These are phyloP conservation scores for Phytophthora nicotianae DNA, from an alignment of 352 stramenopile species.

Conservation along the genomic window DNA sequence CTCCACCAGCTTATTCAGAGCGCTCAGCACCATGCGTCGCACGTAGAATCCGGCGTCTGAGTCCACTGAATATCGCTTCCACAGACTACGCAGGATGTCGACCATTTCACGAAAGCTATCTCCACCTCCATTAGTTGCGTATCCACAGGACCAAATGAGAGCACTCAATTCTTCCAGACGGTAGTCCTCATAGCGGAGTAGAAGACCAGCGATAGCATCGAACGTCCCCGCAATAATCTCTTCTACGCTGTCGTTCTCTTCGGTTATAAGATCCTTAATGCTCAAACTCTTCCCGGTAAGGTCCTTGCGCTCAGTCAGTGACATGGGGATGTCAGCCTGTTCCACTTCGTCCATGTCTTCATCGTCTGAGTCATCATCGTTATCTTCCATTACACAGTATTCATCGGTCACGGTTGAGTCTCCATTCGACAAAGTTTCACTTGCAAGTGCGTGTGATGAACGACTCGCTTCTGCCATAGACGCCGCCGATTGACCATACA, in stretches of 20 bases:
- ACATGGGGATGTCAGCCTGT: constrained; percentile 56
- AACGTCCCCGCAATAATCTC: constrained; percentile 78
- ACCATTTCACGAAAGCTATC: constrained; percentile 49
- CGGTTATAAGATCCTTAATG: constrained; percentile 59
- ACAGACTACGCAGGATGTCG: constrained; percentile 53
- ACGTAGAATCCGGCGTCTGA: constrained; percentile 52
- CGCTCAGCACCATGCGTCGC: constrained; percentile 74
- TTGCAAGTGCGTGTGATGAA: constrained; percentile 22
- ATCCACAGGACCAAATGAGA: constrained; percentile 70
- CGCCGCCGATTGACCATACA: constrained; percentile 66
- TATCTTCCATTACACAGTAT: constrained; percentile 36
- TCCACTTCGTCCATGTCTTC: constrained; percentile 53
- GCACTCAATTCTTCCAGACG: constrained; percentile 63
- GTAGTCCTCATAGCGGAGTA: constrained; percentile 66
- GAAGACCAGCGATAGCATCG: constrained; percentile 54
- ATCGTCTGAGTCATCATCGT: constrained; percentile 44
- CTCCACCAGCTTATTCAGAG: constrained; percentile 77
- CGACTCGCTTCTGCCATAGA: constrained; percentile 52
- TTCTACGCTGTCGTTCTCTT: constrained; percentile 49
- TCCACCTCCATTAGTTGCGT: constrained; percentile 30
- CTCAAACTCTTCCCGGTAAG: constrained; percentile 33
- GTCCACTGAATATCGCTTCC: constrained; percentile 29
- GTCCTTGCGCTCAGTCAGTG: constrained; percentile 42
- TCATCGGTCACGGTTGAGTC: constrained; percentile 23
- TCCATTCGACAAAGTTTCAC: constrained; percentile 27